Conservation (phyloP, 2,329 filamentous ascomycete species). For the Penicillium sp. region DNA sequence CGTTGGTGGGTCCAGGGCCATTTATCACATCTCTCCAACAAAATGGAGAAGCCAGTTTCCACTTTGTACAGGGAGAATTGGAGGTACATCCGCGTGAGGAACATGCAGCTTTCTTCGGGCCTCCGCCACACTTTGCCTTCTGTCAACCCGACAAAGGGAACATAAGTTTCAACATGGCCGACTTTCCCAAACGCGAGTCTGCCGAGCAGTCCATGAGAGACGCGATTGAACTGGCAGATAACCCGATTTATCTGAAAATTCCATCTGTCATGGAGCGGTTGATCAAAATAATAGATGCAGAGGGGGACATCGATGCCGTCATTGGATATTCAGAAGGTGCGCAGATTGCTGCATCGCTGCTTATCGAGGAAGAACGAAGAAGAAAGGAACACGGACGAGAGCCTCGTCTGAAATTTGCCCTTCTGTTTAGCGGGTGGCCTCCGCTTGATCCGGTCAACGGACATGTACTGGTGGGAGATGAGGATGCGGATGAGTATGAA, state of each 20-base stretch:
- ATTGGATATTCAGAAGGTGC: slow-evolving; percentile 34
- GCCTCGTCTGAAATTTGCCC: slow-evolving; percentile 26
- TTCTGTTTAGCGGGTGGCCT: slow-evolving; percentile 30
- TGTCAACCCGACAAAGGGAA: slow-evolving; percentile 10
- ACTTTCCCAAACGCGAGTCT: slow-evolving; percentile 23
- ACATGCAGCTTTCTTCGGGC: slow-evolving; percentile 25
- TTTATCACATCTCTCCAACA: slow-evolving; percentile 21
- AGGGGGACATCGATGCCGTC: slow-evolving; percentile 28
- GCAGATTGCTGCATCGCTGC: slow-evolving; percentile 26
- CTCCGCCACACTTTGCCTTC: slow-evolving; percentile 27
- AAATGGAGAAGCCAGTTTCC: slow-evolving; percentile 19
- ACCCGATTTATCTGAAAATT: slow-evolving; percentile 20
- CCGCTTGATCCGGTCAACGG: slow-evolving; percentile 22
- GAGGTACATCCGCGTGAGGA: slow-evolving; percentile 15
- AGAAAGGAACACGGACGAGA: slow-evolving; percentile 15
- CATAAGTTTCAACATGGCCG: slow-evolving; percentile 17
- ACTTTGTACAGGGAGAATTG: slow-evolving; percentile 21
- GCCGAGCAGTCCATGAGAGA: slow-evolving; percentile 23
- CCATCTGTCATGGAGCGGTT: slow-evolving; percentile 17
- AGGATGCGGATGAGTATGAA: slow-evolving; percentile 14
- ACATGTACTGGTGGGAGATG: slow-evolving; percentile 20
- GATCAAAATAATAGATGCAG: slow-evolving; percentile 21
- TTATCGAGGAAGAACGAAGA: slow-evolving; percentile 26
- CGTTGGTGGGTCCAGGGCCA: slow-evolving; percentile 16
- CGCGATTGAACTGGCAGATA: slow-evolving; percentile 14